These are phyloP conservation scores for Tulasnella sp. DNA, from an alignment of 768 basidiomycete species.

Conservation along the genomic window DNA sequence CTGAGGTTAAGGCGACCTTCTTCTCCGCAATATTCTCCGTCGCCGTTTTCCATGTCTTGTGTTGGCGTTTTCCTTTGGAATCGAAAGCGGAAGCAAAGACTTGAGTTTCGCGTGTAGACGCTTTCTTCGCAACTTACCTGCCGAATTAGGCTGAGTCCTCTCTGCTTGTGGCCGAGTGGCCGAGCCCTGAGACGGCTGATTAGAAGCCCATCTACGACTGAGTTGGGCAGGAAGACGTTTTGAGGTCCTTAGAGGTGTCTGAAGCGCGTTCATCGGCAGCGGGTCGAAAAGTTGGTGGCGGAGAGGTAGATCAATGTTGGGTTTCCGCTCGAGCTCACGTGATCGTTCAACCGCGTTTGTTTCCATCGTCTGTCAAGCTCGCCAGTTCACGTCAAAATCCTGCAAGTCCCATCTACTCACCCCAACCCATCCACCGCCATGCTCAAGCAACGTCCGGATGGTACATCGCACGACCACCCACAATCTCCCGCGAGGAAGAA, in stretches of 20 bases:
- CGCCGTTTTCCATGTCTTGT: neutral
- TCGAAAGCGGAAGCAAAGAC: neutral
- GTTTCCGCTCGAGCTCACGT: neutral
- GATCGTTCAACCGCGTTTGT: neutral
- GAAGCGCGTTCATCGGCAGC: neutral
- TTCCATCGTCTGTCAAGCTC: neutral
- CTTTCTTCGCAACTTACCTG: neutral
- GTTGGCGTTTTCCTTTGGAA: neutral
- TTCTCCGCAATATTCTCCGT: neutral
- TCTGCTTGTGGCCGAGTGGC: neutral
- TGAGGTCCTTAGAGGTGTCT: neutral
- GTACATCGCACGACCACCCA: neutral
- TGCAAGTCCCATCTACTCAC: neutral
- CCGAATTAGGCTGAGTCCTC: neutral
- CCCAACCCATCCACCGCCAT: conserved; percentile 2
- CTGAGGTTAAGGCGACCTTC: neutral
- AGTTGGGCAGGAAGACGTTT: neutral
- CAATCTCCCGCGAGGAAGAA: conserved; percentile 22
- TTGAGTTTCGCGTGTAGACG: neutral
- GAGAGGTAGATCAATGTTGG: neutral
- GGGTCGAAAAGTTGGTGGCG: neutral
- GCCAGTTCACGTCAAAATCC: conserved; percentile 15
- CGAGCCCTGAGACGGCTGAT: neutral
- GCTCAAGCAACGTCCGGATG: neutral
- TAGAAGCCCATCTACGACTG: neutral